Conservation (phyloP, 139 green algal genomes). For the Coccomyxa sp. region DNA sequence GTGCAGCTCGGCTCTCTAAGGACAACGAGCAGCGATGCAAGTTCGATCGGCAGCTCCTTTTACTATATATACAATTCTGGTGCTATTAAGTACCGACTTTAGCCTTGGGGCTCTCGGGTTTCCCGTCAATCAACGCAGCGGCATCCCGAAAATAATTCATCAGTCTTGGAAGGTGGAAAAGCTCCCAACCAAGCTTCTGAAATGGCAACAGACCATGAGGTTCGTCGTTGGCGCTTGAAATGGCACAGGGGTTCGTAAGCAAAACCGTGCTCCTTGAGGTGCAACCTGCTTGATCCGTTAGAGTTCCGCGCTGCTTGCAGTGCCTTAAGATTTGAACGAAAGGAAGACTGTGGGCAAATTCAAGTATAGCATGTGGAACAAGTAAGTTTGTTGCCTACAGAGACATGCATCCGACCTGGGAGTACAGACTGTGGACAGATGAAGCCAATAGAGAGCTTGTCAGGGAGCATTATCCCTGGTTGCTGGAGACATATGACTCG, state of each 20-base stretch:
- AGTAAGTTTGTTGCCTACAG: constrained; percentile 17
- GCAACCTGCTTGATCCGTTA: too few relatives aligned
- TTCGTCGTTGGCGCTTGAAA: neutral
- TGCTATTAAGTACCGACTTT: neutral
- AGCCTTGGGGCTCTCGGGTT: neutral
- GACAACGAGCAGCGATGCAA: too few relatives aligned
- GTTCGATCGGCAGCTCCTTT: too few relatives aligned
- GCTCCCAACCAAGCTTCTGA: constrained; percentile 13
- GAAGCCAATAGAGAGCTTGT: constrained; percentile 19
- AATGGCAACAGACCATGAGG: constrained; percentile 12
- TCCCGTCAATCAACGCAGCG: too few relatives aligned
- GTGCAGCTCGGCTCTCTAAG: too few relatives aligned
- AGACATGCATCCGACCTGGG: constrained; percentile 13
- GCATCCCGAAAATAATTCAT: constrained; percentile 22
- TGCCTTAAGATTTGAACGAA: too few relatives aligned
- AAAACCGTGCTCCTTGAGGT: too few relatives aligned
- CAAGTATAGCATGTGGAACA: too few relatives aligned
- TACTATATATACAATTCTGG: neutral
- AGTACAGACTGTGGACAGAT: constrained; percentile 30
- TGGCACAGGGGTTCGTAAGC: too few relatives aligned
- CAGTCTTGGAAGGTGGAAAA: constrained; percentile 25
- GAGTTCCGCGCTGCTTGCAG: too few relatives aligned
- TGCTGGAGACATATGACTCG: constrained; percentile 17
- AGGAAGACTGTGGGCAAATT: too few relatives aligned
- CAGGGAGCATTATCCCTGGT: constrained; percentile 24